These are phyloP conservation scores for Aspergillus sclerotiicarbonarius DNA, from an alignment of 495 filamentous ascomycete species.

Conservation along the genomic window DNA sequence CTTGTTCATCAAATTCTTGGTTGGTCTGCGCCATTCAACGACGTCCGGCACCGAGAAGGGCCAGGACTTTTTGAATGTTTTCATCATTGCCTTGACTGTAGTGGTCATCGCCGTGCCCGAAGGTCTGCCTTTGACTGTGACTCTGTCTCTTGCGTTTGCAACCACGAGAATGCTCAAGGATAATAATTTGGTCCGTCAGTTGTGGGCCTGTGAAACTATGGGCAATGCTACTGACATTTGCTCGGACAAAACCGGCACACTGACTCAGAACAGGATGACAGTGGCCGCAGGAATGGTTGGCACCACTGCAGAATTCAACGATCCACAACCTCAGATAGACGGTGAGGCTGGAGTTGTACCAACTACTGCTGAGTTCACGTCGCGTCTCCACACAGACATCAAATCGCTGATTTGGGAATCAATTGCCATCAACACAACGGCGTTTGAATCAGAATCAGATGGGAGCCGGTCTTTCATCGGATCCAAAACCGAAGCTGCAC, in stretches of 20 bases:
- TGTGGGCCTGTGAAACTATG: constrained; percentile 73
- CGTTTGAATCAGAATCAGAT: constrained; percentile 68
- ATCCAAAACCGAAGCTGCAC: constrained; percentile 75
- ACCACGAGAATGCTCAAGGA: constrained; percentile 60
- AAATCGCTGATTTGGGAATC: constrained; percentile 52
- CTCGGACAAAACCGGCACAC: constrained; percentile 79
- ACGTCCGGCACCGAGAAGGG: constrained; percentile 56
- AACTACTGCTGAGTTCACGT: neutral
- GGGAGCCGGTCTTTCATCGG: constrained; percentile 62
- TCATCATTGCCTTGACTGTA: constrained; percentile 60
- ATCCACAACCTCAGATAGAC: constrained; percentile 15
- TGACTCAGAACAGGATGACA: constrained; percentile 82
- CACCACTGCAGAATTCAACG: constrained; percentile 9
- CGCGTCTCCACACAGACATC: neutral
- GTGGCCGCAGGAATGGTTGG: constrained; percentile 68
- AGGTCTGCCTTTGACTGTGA: constrained; percentile 62
- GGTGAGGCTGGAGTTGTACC: constrained; percentile 1
- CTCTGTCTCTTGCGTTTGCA: constrained; percentile 52
- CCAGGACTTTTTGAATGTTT: constrained; percentile 59
- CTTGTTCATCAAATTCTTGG: constrained; percentile 77
- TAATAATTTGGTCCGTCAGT: constrained; percentile 60
- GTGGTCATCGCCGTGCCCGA: constrained; percentile 68
- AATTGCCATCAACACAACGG: constrained; percentile 73
- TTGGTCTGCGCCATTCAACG: constrained; percentile 44
- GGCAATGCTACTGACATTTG: constrained; percentile 88